These are phyloP conservation scores for Ceratocystis cacaofunesta DNA, from an alignment of 2,329 filamentous ascomycete species.

Conservation along the genomic window DNA sequence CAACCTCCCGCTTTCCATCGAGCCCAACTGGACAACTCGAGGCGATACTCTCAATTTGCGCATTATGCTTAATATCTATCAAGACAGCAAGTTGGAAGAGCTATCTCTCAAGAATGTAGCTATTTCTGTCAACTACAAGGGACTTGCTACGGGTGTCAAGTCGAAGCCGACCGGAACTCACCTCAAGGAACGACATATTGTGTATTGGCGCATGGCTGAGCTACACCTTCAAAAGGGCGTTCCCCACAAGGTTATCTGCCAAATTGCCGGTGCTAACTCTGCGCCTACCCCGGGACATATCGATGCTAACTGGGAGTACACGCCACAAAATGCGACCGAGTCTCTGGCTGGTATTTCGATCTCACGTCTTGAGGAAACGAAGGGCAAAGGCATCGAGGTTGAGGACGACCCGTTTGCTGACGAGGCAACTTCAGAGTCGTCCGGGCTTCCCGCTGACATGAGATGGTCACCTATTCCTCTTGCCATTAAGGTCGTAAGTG, in stretches of 20 bases:
- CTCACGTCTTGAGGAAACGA: conserved; percentile 37
- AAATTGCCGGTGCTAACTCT: conserved; percentile 58
- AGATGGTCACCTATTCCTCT: conserved; percentile 54
- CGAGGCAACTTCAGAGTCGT: conserved; percentile 18
- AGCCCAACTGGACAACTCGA: conserved; percentile 69
- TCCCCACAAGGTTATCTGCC: conserved; percentile 65
- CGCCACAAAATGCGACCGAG: conserved; percentile 22
- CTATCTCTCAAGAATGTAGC: conserved; percentile 51
- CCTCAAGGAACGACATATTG: conserved; percentile 56
- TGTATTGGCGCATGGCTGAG: conserved; percentile 70
- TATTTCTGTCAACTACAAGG: conserved; percentile 57
- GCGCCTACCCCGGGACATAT: conserved; percentile 59
- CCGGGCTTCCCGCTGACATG: conserved; percentile 21
- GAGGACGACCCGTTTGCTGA: conserved; percentile 57
- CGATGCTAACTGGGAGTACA: conserved; percentile 67
- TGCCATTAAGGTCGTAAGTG: conserved; percentile 53
- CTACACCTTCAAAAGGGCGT: conserved; percentile 34
- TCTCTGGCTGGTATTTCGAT: conserved; percentile 44
- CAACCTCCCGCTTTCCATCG: conserved; percentile 59
- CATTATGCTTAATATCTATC: conserved; percentile 28
- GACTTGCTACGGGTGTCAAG: conserved; percentile 51
- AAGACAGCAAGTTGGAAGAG: conserved; percentile 6
- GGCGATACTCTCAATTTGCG: conserved; percentile 75
- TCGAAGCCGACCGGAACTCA: conserved; percentile 71
- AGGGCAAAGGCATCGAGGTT: conserved; percentile 33